A percentile compares a stretch with the other conserved stretches of the same genome.
phyloP scores from a whole-genome alignment of 441 rosid genomes.

The Gossypium laxum region DNA sequence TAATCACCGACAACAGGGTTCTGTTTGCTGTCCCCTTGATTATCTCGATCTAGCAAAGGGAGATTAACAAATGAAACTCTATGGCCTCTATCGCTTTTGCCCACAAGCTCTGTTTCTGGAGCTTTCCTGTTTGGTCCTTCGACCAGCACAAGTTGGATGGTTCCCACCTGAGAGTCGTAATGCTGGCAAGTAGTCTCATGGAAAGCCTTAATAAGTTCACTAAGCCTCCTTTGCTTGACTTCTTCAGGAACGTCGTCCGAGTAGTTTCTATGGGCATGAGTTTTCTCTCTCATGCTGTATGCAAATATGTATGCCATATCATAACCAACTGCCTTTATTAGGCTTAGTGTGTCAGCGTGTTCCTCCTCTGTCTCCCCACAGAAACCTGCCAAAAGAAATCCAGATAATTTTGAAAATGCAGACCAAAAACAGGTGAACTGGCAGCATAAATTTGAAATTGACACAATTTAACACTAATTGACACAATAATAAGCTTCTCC shows the following conservation, averaged over 20 bases:
- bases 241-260: constrained; percentile 67
- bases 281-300: constrained; percentile 87
- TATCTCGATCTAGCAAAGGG: constrained; percentile 34
- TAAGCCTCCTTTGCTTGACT: constrained; percentile 76
- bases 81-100: constrained; percentile 80
- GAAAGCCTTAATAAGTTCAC: constrained; percentile 65
- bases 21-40: constrained; percentile 21
- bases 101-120: constrained; percentile 69
- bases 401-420: background rate
- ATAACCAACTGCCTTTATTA: constrained; percentile 54
- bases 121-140: constrained; percentile 90
- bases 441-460: background rate
- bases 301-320: constrained; percentile 97
- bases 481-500: background rate
- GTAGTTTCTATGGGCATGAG: constrained; percentile 73
- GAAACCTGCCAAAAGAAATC: constrained; percentile 42
- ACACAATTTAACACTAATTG: background rate
- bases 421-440: background rate
- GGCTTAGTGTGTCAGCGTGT: constrained; percentile 61
- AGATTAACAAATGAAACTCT: constrained; percentile 46
- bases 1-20: constrained; percentile 62
- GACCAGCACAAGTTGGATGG: constrained; percentile 58
- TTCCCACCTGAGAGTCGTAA: constrained; percentile 62
- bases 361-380: constrained; percentile 93
- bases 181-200: constrained; percentile 67